A percentile compares a stretch with the other conserved stretches of the same genome.
Conservation (phyloP, 345 rosid species). For the Cardiospermum halicacabum region DNA sequence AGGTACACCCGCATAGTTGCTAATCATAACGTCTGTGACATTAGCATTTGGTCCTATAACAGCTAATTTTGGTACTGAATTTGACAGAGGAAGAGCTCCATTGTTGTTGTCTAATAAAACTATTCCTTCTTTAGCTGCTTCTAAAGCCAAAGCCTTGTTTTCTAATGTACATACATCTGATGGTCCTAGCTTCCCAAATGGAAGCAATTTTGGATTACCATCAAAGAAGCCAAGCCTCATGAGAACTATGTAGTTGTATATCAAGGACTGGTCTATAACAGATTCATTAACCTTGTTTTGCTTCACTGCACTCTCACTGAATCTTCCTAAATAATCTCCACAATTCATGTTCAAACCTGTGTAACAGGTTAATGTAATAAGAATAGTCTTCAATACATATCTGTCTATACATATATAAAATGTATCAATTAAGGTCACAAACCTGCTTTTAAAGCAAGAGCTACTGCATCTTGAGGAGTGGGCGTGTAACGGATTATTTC, state of each 20-base stretch:
- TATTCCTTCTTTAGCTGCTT: conserved; percentile 49
- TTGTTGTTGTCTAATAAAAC: conserved; percentile 35
- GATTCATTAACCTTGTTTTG: conserved; percentile 35
- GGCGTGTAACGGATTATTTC: conserved; percentile 28
- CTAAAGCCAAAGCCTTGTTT: conserved; percentile 35
- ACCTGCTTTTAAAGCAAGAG: conserved; percentile 47
- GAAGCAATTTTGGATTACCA: conserved; percentile 35
- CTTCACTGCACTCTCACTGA: conserved; percentile 37
- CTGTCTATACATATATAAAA: neutral
- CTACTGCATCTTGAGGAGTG: conserved; percentile 57
- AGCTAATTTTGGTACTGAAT: conserved; percentile 18
- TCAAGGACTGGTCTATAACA: conserved; percentile 35
- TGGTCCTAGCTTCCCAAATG: conserved; percentile 43
- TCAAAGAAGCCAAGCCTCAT: conserved; percentile 57
- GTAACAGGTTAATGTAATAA: neutral
- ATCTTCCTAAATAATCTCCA: conserved; percentile 33
- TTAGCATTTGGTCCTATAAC: conserved; percentile 50
- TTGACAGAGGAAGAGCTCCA: conserved; percentile 40
- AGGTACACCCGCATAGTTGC: conserved; percentile 46
- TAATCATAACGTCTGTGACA: conserved; percentile 37
- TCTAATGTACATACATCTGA: conserved; percentile 39
- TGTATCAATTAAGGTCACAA: neutral
- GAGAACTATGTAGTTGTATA: conserved; percentile 34
- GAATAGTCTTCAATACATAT: too few relatives aligned
- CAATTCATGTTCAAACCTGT: conserved; percentile 53